Evolutionary conservation across 352 stramenopile species (phyloP).

Genomic region (Globisporangium nodosum): DNA sequence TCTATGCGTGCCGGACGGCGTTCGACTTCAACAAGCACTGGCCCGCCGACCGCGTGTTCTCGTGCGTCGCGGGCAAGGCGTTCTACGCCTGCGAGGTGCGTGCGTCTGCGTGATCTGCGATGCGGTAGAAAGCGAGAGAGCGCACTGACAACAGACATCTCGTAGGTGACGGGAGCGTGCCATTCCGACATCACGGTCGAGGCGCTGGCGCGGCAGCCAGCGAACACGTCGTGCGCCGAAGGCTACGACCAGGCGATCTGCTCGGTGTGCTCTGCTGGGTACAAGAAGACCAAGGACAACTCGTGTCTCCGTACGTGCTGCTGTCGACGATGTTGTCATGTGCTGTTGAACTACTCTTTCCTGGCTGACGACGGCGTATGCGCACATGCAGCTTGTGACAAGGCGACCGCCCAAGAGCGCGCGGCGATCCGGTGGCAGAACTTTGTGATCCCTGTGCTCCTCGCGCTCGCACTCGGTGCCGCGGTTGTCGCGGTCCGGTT

Average conservation of each 20-base stretch:
- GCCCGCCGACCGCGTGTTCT: conserved; percentile 46
- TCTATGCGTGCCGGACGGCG: conserved; percentile 30
- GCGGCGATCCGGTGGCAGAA: conserved; percentile 60
- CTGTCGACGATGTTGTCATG: neutral
- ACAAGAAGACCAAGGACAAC: conserved; percentile 50
- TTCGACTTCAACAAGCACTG: conserved; percentile 49
- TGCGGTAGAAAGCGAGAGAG: neutral
- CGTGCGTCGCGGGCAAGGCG: conserved; percentile 40
- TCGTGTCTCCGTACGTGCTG: conserved; percentile 47
- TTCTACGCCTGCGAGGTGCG: conserved; percentile 69
- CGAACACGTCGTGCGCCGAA: conserved; percentile 30
- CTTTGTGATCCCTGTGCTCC: conserved; percentile 61
- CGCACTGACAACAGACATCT: neutral
- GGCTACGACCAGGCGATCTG: conserved; percentile 64
- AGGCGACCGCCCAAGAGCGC: conserved; percentile 42
- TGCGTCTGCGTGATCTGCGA: neutral
- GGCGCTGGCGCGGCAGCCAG: conserved; percentile 6
- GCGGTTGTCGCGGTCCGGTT: conserved; percentile 33
- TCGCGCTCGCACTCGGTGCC: conserved; percentile 25
- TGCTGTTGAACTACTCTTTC: neutral
- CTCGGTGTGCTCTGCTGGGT: conserved; percentile 51
- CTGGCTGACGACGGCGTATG: neutral
- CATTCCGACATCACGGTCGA: conserved; percentile 44
- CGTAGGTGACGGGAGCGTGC: conserved; percentile 40
- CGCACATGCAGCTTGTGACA: conserved; percentile 32